Base-by-base conservation (phyloP, 352 stramenopile species). In the Globisporangium polare region DNA sequence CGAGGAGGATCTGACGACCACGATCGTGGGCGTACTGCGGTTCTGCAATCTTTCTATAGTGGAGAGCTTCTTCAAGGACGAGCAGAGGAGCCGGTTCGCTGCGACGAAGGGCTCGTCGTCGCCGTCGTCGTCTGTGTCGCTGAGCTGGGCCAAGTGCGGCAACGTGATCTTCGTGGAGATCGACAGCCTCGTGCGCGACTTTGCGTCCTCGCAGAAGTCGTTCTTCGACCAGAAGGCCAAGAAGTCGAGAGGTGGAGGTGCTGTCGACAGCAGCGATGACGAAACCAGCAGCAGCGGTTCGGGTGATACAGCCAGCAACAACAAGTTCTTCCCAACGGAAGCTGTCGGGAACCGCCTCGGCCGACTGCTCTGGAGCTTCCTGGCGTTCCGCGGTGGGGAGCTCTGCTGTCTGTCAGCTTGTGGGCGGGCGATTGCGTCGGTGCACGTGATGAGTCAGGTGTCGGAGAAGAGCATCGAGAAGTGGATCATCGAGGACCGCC, bases 151-250 rank as follows among this genome's bases (percentile, higher is more conserved):
- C 56, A 94, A 94, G 63, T 91, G 80, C 35, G 85, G 85, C 18
- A 94, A 92, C 37, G 78, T 92, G 22, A 78, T 94, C 49, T 90
- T 91, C 55, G 83, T 94, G 24, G 85, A 94, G 66, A 80, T 92
- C 17, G 85, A 94, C 52, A 76, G 71, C 20, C 70, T 94, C 54
- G 78, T 94, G 62, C 79, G 85, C 7, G 83, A 94, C 42, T 92
- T 92, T 65, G 63, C 81, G 9, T 80, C 82, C n/a, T 78, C 69
- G n/a, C 77, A 81, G 41, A 90, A 85, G 50, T 53, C 51, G 24
- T 5, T 60, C 7, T 47, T 59, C 5, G 56, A 78, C 39, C 42
- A 66, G 54, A 65, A 80, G 45, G 17, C 60, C 55, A 17, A 63
- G 59, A 17, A 63, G 59, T 26, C 71, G 6, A 26, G 39, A 58